Percentiles rank a stretch among this genome's conserved stretches.
Conservation (phyloP, 805 yeast species). For the Vanderwaltozyma yarrowii region DNA sequence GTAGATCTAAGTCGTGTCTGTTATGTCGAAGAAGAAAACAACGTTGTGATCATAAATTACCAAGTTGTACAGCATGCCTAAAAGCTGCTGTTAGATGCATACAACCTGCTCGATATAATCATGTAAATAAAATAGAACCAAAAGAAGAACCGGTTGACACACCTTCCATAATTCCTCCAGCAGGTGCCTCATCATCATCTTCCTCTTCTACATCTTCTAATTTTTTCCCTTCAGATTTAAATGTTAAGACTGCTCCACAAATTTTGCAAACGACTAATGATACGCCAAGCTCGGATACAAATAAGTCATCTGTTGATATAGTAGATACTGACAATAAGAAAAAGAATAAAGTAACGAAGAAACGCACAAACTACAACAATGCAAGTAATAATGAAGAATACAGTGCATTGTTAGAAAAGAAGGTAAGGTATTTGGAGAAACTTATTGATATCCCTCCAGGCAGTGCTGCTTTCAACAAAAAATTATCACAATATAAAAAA, state of each 20-base stretch:
- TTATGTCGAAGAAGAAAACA: constrained; percentile 50
- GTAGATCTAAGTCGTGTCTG: constrained; percentile 47
- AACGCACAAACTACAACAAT: background rate
- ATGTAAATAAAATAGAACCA: constrained; percentile 1
- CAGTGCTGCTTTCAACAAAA: constrained; percentile 24
- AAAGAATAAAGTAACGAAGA: background rate
- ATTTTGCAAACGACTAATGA: too few relatives aligned
- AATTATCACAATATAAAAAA: constrained; percentile 28
- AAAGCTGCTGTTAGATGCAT: constrained; percentile 52
- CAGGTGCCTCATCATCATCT: too few relatives aligned
- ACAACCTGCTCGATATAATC: constrained; percentile 49
- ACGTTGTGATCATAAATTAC: constrained; percentile 54
- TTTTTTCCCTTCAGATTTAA: too few relatives aligned
- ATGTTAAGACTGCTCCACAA: too few relatives aligned
- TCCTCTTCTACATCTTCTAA: too few relatives aligned
- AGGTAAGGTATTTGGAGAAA: constrained; percentile 41
- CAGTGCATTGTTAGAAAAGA: constrained; percentile 44
- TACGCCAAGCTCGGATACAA: too few relatives aligned
- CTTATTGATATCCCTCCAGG: constrained; percentile 27
- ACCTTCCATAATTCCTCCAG: too few relatives aligned
- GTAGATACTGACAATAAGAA: background rate
- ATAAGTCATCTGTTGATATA: background rate
- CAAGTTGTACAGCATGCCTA: constrained; percentile 56
- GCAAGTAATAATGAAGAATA: constrained; percentile 29
- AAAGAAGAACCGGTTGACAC: background rate